Evolutionary conservation across 805 yeast species (phyloP).

Genomic region (Millerozyma miso): DNA sequence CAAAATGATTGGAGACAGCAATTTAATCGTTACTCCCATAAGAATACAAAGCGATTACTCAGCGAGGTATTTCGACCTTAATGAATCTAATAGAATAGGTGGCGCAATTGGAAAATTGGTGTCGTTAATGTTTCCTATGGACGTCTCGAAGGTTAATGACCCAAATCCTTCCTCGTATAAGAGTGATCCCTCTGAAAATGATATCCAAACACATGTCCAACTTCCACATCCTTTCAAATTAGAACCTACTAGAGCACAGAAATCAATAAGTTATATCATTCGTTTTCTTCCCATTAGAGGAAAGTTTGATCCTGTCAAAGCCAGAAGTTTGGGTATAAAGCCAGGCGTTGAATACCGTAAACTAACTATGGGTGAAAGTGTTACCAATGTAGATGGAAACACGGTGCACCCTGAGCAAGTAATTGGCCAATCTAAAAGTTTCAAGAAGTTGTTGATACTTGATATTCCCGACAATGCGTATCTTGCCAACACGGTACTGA

Average conservation of each 20-base stretch:
- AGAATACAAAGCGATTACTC: constrained; percentile 6
- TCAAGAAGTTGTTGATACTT: constrained; percentile 59
- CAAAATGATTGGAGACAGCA: constrained; percentile 30
- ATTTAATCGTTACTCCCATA: constrained; percentile 36
- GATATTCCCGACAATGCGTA: constrained; percentile 65
- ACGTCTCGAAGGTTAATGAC: constrained; percentile 36
- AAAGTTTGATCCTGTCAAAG: constrained; percentile 62
- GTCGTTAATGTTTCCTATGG: constrained; percentile 55
- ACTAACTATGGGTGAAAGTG: constrained; percentile 56
- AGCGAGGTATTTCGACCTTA: not conserved
- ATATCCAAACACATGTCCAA: constrained; percentile 34
- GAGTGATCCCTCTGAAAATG: constrained; percentile 33
- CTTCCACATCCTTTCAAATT: constrained; percentile 22
- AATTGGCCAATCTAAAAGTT: constrained; percentile 53
- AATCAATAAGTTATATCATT: constrained; percentile 65
- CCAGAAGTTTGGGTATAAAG: constrained; percentile 64
- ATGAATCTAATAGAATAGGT: constrained; percentile 4
- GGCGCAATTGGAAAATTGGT: constrained; percentile 34
- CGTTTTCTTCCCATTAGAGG: constrained; percentile 70
- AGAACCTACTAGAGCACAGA: constrained; percentile 27
- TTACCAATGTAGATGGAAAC: constrained; percentile 57
- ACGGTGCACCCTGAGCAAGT: constrained; percentile 67
- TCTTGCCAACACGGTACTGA: constrained; percentile 23
- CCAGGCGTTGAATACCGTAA: constrained; percentile 55
- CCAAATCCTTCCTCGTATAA: constrained; percentile 35